phyloP scores from a whole-genome alignment of 2,329 filamentous ascomycete genomes.

The Hyphodiscus sp. region DNA sequence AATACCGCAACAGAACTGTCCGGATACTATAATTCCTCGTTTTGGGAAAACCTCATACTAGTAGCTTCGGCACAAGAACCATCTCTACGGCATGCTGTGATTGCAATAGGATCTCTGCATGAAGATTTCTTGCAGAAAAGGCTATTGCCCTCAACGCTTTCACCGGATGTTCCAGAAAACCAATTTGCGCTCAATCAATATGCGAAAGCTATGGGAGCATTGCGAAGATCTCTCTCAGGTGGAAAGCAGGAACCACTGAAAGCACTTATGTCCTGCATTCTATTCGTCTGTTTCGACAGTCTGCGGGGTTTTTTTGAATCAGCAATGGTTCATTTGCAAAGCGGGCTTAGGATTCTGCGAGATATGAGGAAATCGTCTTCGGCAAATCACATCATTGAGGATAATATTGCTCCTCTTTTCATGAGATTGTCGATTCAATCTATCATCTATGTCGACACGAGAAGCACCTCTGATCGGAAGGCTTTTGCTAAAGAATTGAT shows the following conservation, averaged over 20 bases:
- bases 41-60: conserved; percentile 15
- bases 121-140: conserved; percentile 11
- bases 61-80: conserved; percentile 8
- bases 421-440: conserved; percentile 14
- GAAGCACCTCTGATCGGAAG: conserved; percentile 4
- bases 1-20: conserved; percentile 20
- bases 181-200: conserved; percentile 17
- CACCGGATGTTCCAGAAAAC: conserved; percentile 3
- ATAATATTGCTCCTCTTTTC: conserved; percentile 14
- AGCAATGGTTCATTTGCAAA: conserved; percentile 18
- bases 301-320: conserved; percentile 13
- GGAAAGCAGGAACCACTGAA: conserved; percentile 11
- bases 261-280: conserved; percentile 20
- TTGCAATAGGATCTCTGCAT: conserved; percentile 15
- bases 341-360: conserved; percentile 16
- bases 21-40: conserved; percentile 15
- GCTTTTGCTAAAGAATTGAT: conserved; percentile 10
- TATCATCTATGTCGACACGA: conserved; percentile 16
- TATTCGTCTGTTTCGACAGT: conserved; percentile 21
- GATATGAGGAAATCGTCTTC: conserved; percentile 5
- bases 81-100: conserved; percentile 14
- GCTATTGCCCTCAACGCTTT: conserved; percentile 2
- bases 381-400: conserved; percentile 10
- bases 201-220: conserved; percentile 14
- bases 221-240: conserved; percentile 10